phyloP scores from a whole-genome alignment of 2,329 filamentous ascomycete genomes.

The Penicillium occitanis region DNA sequence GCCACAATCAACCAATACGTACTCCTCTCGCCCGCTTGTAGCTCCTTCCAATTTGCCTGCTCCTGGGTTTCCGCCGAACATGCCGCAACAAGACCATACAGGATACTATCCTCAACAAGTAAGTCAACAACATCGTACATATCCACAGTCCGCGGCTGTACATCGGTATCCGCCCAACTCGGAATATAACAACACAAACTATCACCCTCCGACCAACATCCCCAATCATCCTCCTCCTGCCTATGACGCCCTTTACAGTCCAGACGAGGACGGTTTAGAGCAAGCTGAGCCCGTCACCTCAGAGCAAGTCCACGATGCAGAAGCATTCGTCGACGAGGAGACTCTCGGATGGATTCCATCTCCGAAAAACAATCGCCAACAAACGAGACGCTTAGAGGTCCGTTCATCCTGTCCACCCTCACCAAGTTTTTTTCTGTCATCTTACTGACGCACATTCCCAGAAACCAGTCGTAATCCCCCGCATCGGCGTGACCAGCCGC shows the following conservation, averaged over 20 bases:
- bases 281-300: neutral
- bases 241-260: neutral
- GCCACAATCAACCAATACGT: neutral
- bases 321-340: slow-evolving; percentile 7
- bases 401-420: neutral
- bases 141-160: neutral
- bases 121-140: neutral
- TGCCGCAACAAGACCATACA: neutral
- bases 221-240: neutral
- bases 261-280: neutral
- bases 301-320: slow-evolving; percentile 9
- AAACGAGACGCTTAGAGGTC: neutral
- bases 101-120: neutral
- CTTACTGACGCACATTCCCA: neutral
- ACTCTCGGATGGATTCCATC: slow-evolving; percentile 19
- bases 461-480: slow-evolving; percentile 22
- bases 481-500: slow-evolving; percentile 14
- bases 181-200: neutral
- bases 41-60: neutral
- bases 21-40: neutral
- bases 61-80: neutral
- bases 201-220: neutral
- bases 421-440: too few species aligned
- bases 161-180: neutral
- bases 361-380: neutral